Base-by-base conservation (phyloP, 2,329 filamentous ascomycete genomes). In the Amauroascus niger region DNA sequence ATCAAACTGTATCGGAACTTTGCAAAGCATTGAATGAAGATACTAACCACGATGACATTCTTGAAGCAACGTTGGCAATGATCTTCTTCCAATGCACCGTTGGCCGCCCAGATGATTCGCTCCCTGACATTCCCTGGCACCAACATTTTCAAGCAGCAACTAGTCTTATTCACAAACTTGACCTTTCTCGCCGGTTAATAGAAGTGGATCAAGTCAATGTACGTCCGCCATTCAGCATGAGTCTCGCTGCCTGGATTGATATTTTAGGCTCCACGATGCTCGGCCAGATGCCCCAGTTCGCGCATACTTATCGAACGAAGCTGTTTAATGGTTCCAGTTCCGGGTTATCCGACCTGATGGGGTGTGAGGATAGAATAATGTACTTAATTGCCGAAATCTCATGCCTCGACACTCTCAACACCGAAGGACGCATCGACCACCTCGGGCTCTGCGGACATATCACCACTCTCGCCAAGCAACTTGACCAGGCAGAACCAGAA, bases 371-470 rank as follows among this genome's bases (percentile, higher is more conserved):
- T 71, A 83, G 84, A 20, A 86, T 97, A 71, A 96, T 98, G 89
- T 97, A 95, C 70, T 78, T 97, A 63, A 95, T 98, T 67, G 95
- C 89, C 1, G 93, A 98, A 73, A 95, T 97, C 63, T 88, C 91
- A 52, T 97, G 93, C 70, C 82, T 98, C 51, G 93, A 97, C 69
- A 86, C 87, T 2, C 80, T 96, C 59, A 94, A 93, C 76, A 74
- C 77, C 37, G 82, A 86, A 56, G 87, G 86, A 62, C 88, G 93
- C 74, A 62, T 77, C 62, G 87, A 95, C 61, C 84, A 93, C 64
- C 83, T 93, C 59, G 81, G 83, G 49, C 81, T 97, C 43, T 96
- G 90, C 79, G 81, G 86, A 56, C 91, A 96, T 70, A 88, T 97
- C 37, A 83, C 86, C 58, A 82, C 86, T n/a, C 82, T 97, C 6